Conservation (phyloP, 768 basidiomycete species). For the Trametes meyenii region DNA sequence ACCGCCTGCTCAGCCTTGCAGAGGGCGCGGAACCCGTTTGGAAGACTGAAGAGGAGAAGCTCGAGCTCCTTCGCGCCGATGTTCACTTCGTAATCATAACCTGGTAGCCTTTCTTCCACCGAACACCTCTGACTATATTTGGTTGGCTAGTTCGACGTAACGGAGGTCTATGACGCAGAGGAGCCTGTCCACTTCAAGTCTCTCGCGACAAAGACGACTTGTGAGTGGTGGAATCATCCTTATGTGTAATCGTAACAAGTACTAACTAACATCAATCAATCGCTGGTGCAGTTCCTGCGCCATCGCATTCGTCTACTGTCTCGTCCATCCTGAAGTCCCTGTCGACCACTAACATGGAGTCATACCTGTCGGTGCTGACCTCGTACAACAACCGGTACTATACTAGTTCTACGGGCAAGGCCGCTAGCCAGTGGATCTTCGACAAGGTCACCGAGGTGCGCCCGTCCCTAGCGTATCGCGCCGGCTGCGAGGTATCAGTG, state of each 20-base stretch:
- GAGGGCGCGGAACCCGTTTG: constrained; percentile 10
- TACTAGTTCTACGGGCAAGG: constrained; percentile 14
- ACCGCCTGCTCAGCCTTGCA: constrained; percentile 9
- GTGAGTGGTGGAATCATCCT: not conserved
- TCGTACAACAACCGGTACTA: constrained; percentile 22
- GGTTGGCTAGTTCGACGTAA: constrained; percentile 11
- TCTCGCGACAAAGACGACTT: not conserved
- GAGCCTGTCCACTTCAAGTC: not conserved
- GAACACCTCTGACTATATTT: not conserved
- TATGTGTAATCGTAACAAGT: too few relatives aligned
- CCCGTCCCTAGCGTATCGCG: not conserved
- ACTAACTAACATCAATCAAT: not conserved
- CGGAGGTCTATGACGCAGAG: constrained; percentile 16
- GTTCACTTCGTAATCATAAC: constrained; percentile 10
- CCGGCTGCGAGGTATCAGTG: not conserved
- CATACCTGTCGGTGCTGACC: constrained; percentile 46
- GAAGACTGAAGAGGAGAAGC: constrained; percentile 20
- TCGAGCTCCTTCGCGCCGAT: constrained; percentile 7
- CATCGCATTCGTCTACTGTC: constrained; percentile 35
- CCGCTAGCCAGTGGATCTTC: constrained; percentile 15
- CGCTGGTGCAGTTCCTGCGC: constrained; percentile 17
- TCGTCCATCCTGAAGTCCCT: constrained; percentile 65
- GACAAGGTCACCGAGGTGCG: constrained; percentile 11
- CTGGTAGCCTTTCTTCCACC: too few relatives aligned
- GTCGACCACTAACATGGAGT: constrained; percentile 63